phyloP scores from a whole-genome alignment of 2,329 filamentous ascomycete species.

The Trichoderma simmonsii region DNA sequence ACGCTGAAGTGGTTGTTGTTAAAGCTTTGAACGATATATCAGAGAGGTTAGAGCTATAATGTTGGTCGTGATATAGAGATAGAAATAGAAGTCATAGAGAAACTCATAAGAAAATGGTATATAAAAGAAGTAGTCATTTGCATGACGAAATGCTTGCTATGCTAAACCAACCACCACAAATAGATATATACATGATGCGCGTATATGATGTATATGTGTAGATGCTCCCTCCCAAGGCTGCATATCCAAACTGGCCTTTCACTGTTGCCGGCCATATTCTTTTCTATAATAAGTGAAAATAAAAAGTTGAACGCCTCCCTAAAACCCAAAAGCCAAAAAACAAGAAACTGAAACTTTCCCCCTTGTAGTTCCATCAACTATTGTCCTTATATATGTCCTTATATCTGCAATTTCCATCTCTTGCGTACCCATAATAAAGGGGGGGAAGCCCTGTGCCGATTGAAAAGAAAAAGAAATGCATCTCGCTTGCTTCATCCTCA shows the following conservation, averaged over 20 bases:
- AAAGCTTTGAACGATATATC: background rate
- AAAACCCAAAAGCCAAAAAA: background rate
- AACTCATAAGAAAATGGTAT: too few species aligned
- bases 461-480: background rate
- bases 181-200: background rate
- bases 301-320: background rate
- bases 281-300: background rate
- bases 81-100: background rate
- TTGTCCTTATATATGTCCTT: background rate
- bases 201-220: background rate
- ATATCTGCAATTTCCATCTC: background rate
- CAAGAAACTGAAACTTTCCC: background rate
- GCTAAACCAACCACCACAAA: background rate
- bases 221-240: background rate
- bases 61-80: background rate
- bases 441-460: background rate
- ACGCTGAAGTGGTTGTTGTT: constrained; percentile 44
- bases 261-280: background rate
- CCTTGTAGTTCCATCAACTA: background rate
- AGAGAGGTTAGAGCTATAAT: background rate
- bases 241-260: constrained; percentile 5
- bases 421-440: background rate
- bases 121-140: background rate
- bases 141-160: constrained; percentile 3
- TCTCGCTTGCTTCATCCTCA: background rate